These are phyloP conservation scores for Saccharomycopsis guyanensis DNA, from an alignment of 805 yeast species.

Conservation along the genomic window DNA sequence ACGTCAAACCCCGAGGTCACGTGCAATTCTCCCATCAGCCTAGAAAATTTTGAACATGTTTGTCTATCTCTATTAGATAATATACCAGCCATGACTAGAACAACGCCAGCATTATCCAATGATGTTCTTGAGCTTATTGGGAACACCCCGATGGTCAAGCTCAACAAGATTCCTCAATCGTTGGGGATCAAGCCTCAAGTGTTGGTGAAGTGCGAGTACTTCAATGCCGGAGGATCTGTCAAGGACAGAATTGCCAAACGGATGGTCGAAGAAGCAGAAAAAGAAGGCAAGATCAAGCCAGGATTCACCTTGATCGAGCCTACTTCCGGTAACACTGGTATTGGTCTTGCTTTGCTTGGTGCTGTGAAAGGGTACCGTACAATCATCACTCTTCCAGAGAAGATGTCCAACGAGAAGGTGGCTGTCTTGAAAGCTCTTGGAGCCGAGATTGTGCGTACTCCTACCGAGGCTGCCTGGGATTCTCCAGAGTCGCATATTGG, in stretches of 20 bases:
- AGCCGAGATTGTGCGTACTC: constrained; percentile 86
- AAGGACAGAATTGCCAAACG: constrained; percentile 83
- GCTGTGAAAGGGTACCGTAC: constrained; percentile 84
- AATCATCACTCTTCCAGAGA: constrained; percentile 82
- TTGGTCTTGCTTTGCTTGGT: constrained; percentile 80
- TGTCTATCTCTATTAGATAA: no score
- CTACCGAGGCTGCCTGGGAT: constrained; percentile 90
- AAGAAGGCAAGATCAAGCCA: constrained; percentile 70
- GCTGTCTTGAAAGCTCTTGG: constrained; percentile 83
- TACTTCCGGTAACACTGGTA: constrained; percentile 88
- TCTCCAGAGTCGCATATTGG: constrained; percentile 89
- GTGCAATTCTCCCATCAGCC: no score
- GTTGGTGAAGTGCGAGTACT: constrained; percentile 70
- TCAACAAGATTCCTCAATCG: constrained; percentile 71
- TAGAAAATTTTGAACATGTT: no score
- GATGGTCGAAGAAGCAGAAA: constrained; percentile 83
- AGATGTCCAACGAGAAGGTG: constrained; percentile 87
- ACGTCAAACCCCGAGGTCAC: no score
- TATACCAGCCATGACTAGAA: not conserved
- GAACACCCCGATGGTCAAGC: constrained; percentile 70
- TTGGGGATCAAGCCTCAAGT: constrained; percentile 65
- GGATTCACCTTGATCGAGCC: constrained; percentile 83
- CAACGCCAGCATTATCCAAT: constrained; percentile 35
- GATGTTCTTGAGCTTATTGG: constrained; percentile 72
- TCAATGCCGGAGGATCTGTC: constrained; percentile 87